Evolutionary conservation across 345 rosid genomes (phyloP).

Genomic region (Dipteronia dyeriana): DNA sequence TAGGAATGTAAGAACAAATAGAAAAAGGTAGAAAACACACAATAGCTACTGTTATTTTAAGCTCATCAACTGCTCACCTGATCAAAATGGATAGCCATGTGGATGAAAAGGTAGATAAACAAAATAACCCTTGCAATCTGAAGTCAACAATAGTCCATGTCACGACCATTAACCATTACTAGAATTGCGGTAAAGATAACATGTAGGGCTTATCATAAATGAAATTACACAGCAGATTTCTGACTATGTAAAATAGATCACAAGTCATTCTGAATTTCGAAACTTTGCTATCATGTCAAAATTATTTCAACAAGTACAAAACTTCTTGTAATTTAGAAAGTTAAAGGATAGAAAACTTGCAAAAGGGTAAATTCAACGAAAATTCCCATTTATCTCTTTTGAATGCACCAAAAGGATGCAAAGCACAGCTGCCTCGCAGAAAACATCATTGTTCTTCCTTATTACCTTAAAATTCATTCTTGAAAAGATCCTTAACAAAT

Average conservation of each 20-base stretch:
- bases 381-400: background rate
- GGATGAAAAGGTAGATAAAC: constrained; percentile 65
- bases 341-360: background rate
- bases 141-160: constrained; percentile 17
- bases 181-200: background rate
- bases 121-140: constrained; percentile 77
- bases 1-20: background rate
- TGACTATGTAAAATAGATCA: background rate
- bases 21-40: background rate
- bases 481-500: background rate
- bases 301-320: background rate
- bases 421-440: background rate
- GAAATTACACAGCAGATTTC: background rate
- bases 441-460: background rate
- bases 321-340: background rate
- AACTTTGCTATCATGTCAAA: background rate
- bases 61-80: constrained; percentile 47
- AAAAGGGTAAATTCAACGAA: background rate
- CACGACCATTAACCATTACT: background rate
- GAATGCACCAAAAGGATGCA: background rate
- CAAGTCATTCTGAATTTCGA: background rate
- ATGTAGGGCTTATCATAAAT: background rate
- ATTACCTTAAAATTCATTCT: background rate
- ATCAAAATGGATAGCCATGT: constrained; percentile 64
- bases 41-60: background rate